phyloP scores from a whole-genome alignment of 768 basidiomycete species.

The Pisolithus tinctorius region DNA sequence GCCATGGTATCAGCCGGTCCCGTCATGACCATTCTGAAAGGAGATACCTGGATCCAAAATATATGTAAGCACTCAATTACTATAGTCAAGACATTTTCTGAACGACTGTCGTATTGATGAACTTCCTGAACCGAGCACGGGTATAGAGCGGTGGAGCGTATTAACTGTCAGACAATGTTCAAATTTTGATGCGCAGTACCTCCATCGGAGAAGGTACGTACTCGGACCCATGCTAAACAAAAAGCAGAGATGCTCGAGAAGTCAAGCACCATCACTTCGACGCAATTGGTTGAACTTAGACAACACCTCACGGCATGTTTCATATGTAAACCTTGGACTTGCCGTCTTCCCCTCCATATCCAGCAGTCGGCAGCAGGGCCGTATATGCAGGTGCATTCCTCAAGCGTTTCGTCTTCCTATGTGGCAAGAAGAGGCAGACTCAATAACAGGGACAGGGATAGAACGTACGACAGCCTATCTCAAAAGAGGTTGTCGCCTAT shows the following conservation, averaged over 20 bases:
- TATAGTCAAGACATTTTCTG: no score
- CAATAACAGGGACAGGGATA: background rate
- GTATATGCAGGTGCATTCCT: slow-evolving; percentile 80
- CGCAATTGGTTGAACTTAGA: slow-evolving; percentile 81
- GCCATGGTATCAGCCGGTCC: no score
- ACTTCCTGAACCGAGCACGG: no score
- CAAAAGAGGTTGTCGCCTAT: slow-evolving; percentile 91
- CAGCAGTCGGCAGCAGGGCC: slow-evolving; percentile 70
- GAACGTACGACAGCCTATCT: slow-evolving; percentile 84
- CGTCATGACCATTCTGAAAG: no score
- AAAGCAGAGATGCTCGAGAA: slow-evolving; percentile 1
- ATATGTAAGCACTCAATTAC: no score
- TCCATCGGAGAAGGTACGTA: no score
- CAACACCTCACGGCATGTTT: slow-evolving; percentile 90
- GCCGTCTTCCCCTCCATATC: slow-evolving; percentile 80
- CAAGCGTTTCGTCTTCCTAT: slow-evolving; percentile 75
- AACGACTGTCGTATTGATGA: no score
- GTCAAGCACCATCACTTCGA: slow-evolving; percentile 47
- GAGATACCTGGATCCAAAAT: no score
- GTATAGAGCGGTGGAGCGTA: no score
- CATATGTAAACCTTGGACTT: slow-evolving; percentile 71
- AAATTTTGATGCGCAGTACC: no score
- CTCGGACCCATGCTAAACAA: no score
- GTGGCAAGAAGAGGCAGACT: background rate
- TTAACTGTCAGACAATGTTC: no score